Evolutionary conservation across 208 protist species (phyloP), one percentile per base, ranked within the genome.

Genomic region (Crithidia sp.): DNA sequence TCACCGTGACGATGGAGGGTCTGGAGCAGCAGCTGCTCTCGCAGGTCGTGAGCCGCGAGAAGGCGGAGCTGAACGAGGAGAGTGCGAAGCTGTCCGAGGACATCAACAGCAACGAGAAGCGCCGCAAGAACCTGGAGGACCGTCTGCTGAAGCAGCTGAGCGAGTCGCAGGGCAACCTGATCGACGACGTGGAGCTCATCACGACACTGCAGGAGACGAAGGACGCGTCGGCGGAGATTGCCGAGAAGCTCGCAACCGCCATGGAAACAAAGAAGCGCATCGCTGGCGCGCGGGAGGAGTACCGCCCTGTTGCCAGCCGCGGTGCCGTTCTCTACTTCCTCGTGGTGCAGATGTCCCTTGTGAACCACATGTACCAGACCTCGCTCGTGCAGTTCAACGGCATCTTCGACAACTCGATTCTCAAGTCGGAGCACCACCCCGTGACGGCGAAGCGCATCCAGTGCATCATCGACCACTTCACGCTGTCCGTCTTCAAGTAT

Each of bases 361-460:
- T 99, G 19, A 98, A 93, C 81, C 72, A 93, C 79, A 99, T 99
- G 99, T 99, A 99, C 86, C 97, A 99, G 83, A 99, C 96, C 37
- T 99, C 98, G 40, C 94, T 99, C 50, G 78, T 88, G 17, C 98
- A 99, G 85, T 99, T 99, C 91, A 91, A 99, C 68, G 84, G 83
- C 55, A 90, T 99, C 64, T 99, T 99, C 80, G 94, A 99, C 78
- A 75, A 84, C 52, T 92, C 96, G 5, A 98, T 99, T 74, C 72
- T 96, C 43, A 79, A 87, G 43, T 96, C 92, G 6, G 92, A 98
- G 76, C 87, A 93, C 61, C 90, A 96, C 77, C 90, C 93, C 52
- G 83, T 98, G 14, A 94, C 97, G 16, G 53, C 85, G 36, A 98
- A 98, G 91, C 89, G 98, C 58, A 99, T 99, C 81, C 59, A 81